Conservation (phyloP, 2,329 filamentous ascomycete species). For the Claviceps sp. region DNA sequence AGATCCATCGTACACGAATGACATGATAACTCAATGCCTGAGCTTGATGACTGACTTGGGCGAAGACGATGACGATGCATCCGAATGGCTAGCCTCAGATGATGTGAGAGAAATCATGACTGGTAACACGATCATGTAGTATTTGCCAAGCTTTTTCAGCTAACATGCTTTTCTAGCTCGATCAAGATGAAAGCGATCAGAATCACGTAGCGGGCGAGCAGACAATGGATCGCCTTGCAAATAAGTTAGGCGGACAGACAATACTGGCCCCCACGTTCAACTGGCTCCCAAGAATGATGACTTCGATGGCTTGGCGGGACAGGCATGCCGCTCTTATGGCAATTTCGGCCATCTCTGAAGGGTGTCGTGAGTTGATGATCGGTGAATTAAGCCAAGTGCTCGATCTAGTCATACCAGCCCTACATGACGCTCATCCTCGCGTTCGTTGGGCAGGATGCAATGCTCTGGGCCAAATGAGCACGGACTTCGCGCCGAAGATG, state of each 20-base stretch:
- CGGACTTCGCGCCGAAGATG: conserved; percentile 96
- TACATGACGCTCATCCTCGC: conserved; percentile 81
- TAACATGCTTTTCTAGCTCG: conserved; percentile 44
- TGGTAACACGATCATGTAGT: neutral
- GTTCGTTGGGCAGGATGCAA: conserved; percentile 98
- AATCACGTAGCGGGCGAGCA: conserved; percentile 98
- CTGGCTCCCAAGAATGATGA: conserved; percentile 97
- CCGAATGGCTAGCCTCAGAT: conserved; percentile 85
- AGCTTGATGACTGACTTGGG: conserved; percentile 97
- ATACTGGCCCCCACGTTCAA: conserved; percentile 87
- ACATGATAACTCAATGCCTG: conserved; percentile 97
- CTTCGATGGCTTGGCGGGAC: conserved; percentile 85
- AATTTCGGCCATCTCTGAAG: conserved; percentile 95
- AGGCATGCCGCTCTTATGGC: conserved; percentile 96
- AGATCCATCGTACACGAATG: conserved; percentile 76
- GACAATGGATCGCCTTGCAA: conserved; percentile 93
- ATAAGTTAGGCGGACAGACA: conserved; percentile 90
- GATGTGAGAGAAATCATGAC: conserved; percentile 48
- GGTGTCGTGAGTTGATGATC: conserved; percentile 90
- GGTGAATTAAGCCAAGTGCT: conserved; percentile 88
- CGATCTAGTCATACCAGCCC: conserved; percentile 82
- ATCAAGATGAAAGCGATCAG: conserved; percentile 88
- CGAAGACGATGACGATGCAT: conserved; percentile 83
- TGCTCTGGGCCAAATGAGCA: conserved; percentile 98
- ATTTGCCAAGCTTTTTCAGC: conserved; percentile 1